phyloP scores from a whole-genome alignment of 805 yeast species.

The Kuraishia cidri region DNA sequence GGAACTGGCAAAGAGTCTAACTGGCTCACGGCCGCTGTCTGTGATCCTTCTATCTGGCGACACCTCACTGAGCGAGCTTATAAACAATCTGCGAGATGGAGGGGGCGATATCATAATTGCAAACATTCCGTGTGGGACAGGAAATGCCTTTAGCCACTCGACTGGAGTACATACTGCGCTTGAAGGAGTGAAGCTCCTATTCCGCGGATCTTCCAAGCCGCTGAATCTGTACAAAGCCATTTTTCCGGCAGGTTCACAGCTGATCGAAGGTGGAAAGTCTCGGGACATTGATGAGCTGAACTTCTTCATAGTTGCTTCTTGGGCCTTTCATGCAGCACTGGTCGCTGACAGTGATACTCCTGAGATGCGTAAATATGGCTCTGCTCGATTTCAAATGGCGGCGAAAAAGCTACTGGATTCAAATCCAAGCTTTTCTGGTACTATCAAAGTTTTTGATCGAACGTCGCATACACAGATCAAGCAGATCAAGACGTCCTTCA shows the following conservation, averaged over 20 bases:
- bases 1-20: conserved; percentile 25
- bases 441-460: not conserved
- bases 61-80: conserved; percentile 70
- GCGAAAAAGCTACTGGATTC: conserved; percentile 42
- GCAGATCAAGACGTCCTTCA: too few relatives aligned
- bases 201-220: too few relatives aligned
- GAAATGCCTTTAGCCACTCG: conserved; percentile 72
- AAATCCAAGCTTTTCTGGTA: conserved; percentile 45
- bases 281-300: conserved; percentile 12
- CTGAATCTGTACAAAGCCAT: too few relatives aligned
- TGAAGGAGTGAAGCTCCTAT: too few relatives aligned
- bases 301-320: conserved; percentile 61
- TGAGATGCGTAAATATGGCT: conserved; percentile 55
- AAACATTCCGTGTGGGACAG: conserved; percentile 74
- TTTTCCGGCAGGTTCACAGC: too few relatives aligned
- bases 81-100: conserved; percentile 34
- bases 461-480: too few relatives aligned
- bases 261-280: too few relatives aligned
- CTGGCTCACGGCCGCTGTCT: conserved; percentile 20
- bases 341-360: conserved; percentile 75
- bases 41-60: conserved; percentile 75
- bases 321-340: conserved; percentile 83
- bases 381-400: conserved; percentile 61
- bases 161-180: conserved; percentile 29
- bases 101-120: conserved; percentile 12